Percentiles rank a stretch among this genome's conserved stretches.
Conservation (phyloP, 2,329 filamentous ascomycete species). For the Venturia effusa region DNA sequence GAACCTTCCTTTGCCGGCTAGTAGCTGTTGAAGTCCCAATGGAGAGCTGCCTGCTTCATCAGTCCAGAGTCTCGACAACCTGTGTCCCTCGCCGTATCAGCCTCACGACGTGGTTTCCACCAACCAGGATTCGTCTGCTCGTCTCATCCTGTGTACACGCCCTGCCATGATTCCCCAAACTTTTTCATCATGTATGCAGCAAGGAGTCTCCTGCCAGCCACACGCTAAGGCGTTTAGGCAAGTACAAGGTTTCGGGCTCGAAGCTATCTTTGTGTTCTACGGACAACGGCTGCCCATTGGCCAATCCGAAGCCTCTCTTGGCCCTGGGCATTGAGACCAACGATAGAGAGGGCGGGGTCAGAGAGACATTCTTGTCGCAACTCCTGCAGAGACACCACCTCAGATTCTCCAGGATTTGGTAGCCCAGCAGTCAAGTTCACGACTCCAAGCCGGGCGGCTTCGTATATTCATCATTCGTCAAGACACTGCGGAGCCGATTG, state of each 20-base stretch:
- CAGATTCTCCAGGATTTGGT: neutral
- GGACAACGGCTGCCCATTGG: neutral
- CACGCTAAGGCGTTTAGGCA: neutral
- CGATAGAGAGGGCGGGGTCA: neutral
- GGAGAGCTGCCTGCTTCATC: neutral
- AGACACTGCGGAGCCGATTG: too few relatives aligned
- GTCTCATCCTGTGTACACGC: neutral
- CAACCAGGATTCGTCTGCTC: neutral
- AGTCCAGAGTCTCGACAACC: too few relatives aligned
- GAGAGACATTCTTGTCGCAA: neutral
- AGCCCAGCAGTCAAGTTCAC: neutral
- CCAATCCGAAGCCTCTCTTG: neutral
- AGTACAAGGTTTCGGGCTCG: neutral
- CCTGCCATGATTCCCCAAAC: neutral
- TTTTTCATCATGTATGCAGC: neutral
- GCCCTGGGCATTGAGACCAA: neutral
- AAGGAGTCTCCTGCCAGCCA: neutral
- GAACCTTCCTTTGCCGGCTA: neutral
- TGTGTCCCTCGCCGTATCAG: neutral
- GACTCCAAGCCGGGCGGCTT: neutral
- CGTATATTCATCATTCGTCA: too few relatives aligned
- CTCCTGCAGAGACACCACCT: neutral
- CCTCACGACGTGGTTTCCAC: neutral
- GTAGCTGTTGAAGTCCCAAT: neutral
- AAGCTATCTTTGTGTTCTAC: neutral